Base-by-base conservation (phyloP, 2,329 filamentous ascomycete genomes). In the Kalmusia sp. region DNA sequence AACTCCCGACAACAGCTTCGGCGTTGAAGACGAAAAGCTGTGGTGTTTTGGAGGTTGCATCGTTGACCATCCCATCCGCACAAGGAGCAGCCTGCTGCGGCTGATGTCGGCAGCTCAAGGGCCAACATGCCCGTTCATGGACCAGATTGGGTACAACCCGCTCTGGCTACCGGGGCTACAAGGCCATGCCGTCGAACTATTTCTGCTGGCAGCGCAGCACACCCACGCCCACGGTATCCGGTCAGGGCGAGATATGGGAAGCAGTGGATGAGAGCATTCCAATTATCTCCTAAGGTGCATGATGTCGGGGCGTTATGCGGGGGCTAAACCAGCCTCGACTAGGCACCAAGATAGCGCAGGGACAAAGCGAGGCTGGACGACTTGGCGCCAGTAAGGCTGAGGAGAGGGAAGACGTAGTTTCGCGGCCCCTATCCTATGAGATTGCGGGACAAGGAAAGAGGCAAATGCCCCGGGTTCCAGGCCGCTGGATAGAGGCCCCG, bases 31-130 rank as follows among this genome's bases (percentile, higher is more conserved):
- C 33, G 17, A 15, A 37, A n/a, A 25, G 21, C 43, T 40, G 35
- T 59, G 50, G 51, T 57, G 50, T 40, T 59, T 59, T 48, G 61
- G 43, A 31, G 64, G 12, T 41, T 12, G 62, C 55, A 34, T 52
- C 46, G 31, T 43, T 44, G 34, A 64, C 63, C 39, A 64, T 47
- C 37, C 57, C 22, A n/a, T n/a, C n/a, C n/a, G 47, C 57, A 64
- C 19, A 64, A 44, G n/a, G 56, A 47, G 47, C 62, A 63, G 17
- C 47, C 58, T 31, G 51, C 47, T 51, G 53, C 48, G 38, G 58
- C 57, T 51, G 56, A 60, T 37, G 51, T 17, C 27, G 52, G 46
- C 21, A 60, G 14, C 5, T 17, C 6, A 22, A 11, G 35, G 19
- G 35, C 35, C n/a, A 38, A 38, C 35, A 38, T 22, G 31, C 14